Evolutionary conservation across 768 basidiomycete genomes (phyloP), one percentile per base, ranked within the genome.

Genomic region (Cystofilobasidium macerans): DNA sequence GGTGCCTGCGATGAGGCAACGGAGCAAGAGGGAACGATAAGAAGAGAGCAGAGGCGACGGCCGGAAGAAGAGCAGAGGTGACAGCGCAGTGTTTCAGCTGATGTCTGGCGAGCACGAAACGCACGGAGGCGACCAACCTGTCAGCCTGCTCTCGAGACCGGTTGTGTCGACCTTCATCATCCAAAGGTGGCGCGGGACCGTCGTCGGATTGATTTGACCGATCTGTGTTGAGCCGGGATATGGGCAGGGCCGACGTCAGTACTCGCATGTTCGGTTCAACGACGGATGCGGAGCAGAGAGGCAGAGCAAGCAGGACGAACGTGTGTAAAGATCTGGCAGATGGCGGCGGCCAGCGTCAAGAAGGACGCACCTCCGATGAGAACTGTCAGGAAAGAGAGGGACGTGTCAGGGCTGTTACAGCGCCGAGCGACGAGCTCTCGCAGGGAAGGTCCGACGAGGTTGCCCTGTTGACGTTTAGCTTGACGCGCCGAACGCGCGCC

Each of bases 181-280:
- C 8, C 22, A 48, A 16, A 65, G 57, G 16, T 51, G 45, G 28
- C 64, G 16, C 28, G 64, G 64, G 45, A 65, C 51, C 14, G 64
- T n/a, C 28, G 57, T 36, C 36, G 64, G 6, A 57, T 65, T 65
- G 57, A 58, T 33, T 45, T 65, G 64, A 26, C 64, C 64, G 24
- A 65, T 51, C 62, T 63, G 35, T 47, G 45, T 20, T 5, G 12
- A 14, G 40, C 20, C 20, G 26, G 33, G 33, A 48, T 20, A 6
- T 13, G 30, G 35, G 38, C 28, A 35, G 45, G 22, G 47, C 59
- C 4, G 26, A 40, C 26, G 24, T 3, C 36, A 14, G 5, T 40
- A 24, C n/a, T 38, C 16, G 3, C 33, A 6, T 22, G 20, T 20
- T 18, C 48, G 22, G 8, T 11, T 13, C 9, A 9, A 18, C 16